These are phyloP conservation scores for Solanum medicagineum DNA, from an alignment of 257 asterid genomes.

Conservation along the genomic window DNA sequence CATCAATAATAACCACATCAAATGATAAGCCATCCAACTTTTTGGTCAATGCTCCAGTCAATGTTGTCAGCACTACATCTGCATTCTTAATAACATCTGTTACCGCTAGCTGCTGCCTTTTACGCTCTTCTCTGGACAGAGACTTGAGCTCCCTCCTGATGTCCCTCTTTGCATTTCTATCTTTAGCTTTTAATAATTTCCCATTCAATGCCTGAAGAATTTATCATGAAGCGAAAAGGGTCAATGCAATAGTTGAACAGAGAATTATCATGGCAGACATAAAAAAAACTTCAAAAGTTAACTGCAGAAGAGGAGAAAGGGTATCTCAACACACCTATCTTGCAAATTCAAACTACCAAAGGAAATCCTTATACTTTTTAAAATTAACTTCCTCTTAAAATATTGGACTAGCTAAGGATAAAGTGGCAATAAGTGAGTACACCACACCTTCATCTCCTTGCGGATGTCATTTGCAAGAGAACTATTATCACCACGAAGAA, in stretches of 20 bases:
- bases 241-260: background rate
- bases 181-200: constrained; percentile 82
- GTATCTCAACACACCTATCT: background rate
- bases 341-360: background rate
- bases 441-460: constrained; percentile 84
- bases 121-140: constrained; percentile 84
- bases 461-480: constrained; percentile 94
- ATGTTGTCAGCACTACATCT: constrained; percentile 76
- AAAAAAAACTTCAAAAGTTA: background rate
- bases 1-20: constrained; percentile 89
- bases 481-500: constrained; percentile 92
- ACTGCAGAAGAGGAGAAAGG: background rate
- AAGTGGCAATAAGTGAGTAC: background rate
- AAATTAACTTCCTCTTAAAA: background rate
- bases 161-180: constrained; percentile 74
- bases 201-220: constrained; percentile 63
- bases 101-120: constrained; percentile 98
- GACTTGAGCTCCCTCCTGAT: constrained; percentile 77
- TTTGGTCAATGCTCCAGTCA: constrained; percentile 80
- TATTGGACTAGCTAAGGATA: background rate
- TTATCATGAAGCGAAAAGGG: background rate
- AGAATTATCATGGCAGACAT: background rate
- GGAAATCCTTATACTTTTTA: background rate
- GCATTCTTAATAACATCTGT: constrained; percentile 81
- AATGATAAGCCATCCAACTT: constrained; percentile 63